phyloP scores from a whole-genome alignment of 176 grass and related monocot species.

The Areca catechu region DNA sequence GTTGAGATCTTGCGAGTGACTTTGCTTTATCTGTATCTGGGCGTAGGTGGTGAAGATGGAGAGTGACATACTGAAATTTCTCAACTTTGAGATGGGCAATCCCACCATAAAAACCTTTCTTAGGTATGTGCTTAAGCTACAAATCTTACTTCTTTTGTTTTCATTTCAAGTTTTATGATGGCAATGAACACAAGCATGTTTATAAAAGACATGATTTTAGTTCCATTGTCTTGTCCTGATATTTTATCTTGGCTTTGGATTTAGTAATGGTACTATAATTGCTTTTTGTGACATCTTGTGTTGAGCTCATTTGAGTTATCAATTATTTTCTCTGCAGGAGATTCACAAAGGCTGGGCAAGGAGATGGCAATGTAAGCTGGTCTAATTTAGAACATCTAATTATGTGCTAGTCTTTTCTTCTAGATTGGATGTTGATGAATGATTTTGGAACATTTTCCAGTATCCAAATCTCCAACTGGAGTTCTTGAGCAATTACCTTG shows the following conservation, averaged over 20 bases:
- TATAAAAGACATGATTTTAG: too few species aligned
- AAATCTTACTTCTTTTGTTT: too few species aligned
- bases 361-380: slow-evolving; percentile 36
- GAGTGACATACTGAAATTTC: slow-evolving; percentile 31
- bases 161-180: too few species aligned
- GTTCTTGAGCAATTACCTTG: slow-evolving; percentile 39
- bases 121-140: slow-evolving; percentile 9
- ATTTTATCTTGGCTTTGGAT: too few species aligned
- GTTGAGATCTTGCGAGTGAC: too few species aligned
- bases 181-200: too few species aligned
- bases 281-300: too few species aligned
- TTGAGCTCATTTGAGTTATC: too few species aligned
- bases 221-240: too few species aligned
- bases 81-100: slow-evolving; percentile 32
- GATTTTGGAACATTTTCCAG: background rate
- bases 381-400: background rate
- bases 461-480: slow-evolving; percentile 15
- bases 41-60: slow-evolving; percentile 57
- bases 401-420: too few species aligned
- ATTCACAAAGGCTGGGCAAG: slow-evolving; percentile 24
- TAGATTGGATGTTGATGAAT: too few species aligned
- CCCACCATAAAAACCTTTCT: slow-evolving; percentile 51
- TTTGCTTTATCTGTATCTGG: background rate
- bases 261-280: too few species aligned
- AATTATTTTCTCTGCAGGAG: slow-evolving; percentile 23